Evolutionary conservation across 306 rosid genomes (phyloP), one percentile per base, ranked within the genome.

Genomic region (Mucuna pruriens): DNA sequence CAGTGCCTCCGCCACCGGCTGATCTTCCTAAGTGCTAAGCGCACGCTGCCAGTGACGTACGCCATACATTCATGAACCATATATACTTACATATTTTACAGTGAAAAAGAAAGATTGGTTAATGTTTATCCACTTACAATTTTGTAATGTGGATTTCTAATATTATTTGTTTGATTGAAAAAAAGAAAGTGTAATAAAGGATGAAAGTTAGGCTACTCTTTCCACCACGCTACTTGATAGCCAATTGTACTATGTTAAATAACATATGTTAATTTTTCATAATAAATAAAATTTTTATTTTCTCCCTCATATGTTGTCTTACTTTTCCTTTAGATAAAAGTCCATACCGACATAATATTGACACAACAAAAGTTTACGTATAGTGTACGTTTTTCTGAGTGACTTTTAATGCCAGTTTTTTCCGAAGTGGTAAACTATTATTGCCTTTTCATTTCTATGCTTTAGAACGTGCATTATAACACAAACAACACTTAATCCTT

Each of bases 11-110:
- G 0, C 93, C 97, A 10, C 97, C 97, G 0, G 20, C 72, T 36
- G 85, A 91, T 91, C 89, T 91, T 3, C 97, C 97, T 0, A 67
- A 71, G 72, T 90, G 97, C 76, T 91, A 61, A 60, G 4, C 17
- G 3, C 46, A 46, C 7, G n/a, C n/a, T n/a, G n/a, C n/a, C n/a
- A n/a, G n/a, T n/a, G n/a, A n/a, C 17, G 3, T 38, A 46, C 7
- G 5, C 8, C 64, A 58, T 51, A 22, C 25, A 16, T 15, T 34
- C 2, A 7, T 16, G 9, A 61, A 26, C 16, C 1, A 49, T 40
- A 40, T 3, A 29, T 29, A 29, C 31, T 36, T 20, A 64, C 61
- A 51, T 10, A 55, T 52, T 65, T 51, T 23, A 4, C 4, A 55
- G 1, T 34, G 4, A 64, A 13, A 3, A 34, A 1, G 19, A 17